These are phyloP conservation scores for Schizosaccharomyces octosporus DNA, from an alignment of 805 yeast genomes.

Conservation along the genomic window DNA sequence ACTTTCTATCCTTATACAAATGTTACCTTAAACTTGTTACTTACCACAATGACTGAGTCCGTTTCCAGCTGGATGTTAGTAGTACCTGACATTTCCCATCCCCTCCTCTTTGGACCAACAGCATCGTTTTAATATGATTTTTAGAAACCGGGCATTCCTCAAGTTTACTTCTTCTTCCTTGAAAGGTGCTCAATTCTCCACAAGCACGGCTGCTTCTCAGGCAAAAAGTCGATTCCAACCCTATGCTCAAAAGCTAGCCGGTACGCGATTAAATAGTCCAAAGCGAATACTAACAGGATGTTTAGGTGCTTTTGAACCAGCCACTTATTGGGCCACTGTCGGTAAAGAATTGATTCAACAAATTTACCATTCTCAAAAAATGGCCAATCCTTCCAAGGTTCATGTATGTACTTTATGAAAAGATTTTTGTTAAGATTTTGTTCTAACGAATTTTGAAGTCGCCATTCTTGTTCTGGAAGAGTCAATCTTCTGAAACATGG, in stretches of 20 bases:
- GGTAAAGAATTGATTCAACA: constrained; percentile 39
- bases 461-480: neutral
- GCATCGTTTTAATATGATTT: too few species aligned
- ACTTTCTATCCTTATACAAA: too few species aligned
- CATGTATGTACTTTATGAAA: neutral
- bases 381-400: constrained; percentile 35
- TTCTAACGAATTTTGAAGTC: neutral
- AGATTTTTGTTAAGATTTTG: neutral
- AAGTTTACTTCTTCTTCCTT: neutral
- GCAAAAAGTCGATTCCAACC: neutral
- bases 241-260: neutral
- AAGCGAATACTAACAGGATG: neutral
- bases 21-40: too few species aligned
- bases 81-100: too few species aligned
- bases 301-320: constrained; percentile 16
- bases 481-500: constrained; percentile 13
- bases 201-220: neutral
- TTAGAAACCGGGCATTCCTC: neutral
- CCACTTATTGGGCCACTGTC: constrained; percentile 60
- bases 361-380: constrained; percentile 74
- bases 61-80: too few species aligned
- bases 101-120: too few species aligned
- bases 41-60: too few species aligned
- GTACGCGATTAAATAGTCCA: neutral
- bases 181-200: neutral